Percentiles rank a stretch among this genome's conserved stretches.
Conservation (phyloP, 805 yeast species). For the Schizosaccharomyces cryophilus region DNA sequence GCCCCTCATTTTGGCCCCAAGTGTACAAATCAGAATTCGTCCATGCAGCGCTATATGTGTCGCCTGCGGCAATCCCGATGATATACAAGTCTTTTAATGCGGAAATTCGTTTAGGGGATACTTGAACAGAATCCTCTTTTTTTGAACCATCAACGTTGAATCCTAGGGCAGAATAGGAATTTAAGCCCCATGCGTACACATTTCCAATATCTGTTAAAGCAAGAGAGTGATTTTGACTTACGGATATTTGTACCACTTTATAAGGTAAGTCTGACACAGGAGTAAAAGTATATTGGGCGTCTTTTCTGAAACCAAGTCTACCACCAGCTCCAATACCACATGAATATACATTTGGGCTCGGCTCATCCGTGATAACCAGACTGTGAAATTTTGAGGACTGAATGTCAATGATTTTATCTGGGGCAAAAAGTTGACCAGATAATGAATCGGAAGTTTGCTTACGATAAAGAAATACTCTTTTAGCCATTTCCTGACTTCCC, state of each 20-base stretch:
- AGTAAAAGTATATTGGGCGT: slow-evolving; percentile 16
- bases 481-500: slow-evolving; percentile 24
- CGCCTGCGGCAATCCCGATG: slow-evolving; percentile 34
- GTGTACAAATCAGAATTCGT: slow-evolving; percentile 24
- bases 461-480: slow-evolving; percentile 14
- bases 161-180: slow-evolving; percentile 44
- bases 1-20: slow-evolving; percentile 72
- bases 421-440: slow-evolving; percentile 11
- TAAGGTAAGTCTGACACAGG: slow-evolving; percentile 17
- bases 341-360: slow-evolving; percentile 23
- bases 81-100: slow-evolving; percentile 20
- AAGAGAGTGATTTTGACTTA: slow-evolving; percentile 46
- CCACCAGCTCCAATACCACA: slow-evolving; percentile 54
- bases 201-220: slow-evolving; percentile 27
- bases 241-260: slow-evolving; percentile 17
- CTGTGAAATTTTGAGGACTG: slow-evolving; percentile 44
- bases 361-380: slow-evolving; percentile 28
- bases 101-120: slow-evolving; percentile 19
- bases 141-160: slow-evolving; percentile 11
- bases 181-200: slow-evolving; percentile 64
- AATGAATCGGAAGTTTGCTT: slow-evolving; percentile 6
- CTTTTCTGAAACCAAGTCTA: slow-evolving; percentile 29
- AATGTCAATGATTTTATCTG: slow-evolving; percentile 24
- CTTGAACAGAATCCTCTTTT: slow-evolving; percentile 11
- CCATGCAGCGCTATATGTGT: slow-evolving; percentile 41